These are phyloP conservation scores for Podospora didyma DNA, from an alignment of 495 filamentous ascomycete genomes.

Conservation along the genomic window DNA sequence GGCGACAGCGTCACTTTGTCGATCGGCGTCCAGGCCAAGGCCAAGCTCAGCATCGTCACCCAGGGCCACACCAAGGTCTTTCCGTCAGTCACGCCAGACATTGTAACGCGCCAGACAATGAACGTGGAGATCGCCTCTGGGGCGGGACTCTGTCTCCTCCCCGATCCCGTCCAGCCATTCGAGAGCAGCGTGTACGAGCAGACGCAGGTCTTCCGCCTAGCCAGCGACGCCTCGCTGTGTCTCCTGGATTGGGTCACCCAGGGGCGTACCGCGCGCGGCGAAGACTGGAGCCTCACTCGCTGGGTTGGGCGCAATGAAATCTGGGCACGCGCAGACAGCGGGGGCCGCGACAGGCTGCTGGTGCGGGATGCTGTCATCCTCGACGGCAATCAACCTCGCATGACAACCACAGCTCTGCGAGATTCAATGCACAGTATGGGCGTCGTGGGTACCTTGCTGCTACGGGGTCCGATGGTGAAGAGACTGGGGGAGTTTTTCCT, in stretches of 20 bases:
- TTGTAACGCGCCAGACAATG: slow-evolving; percentile 66
- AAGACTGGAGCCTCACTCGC: slow-evolving; percentile 74
- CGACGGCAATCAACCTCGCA: slow-evolving; percentile 45
- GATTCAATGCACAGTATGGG: slow-evolving; percentile 61
- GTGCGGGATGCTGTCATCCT: slow-evolving; percentile 80
- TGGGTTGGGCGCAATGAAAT: slow-evolving; percentile 87
- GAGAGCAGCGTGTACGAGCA: slow-evolving; percentile 76
- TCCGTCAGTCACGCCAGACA: slow-evolving; percentile 56
- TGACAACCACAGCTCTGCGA: slow-evolving; percentile 36
- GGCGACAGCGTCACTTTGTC: slow-evolving; percentile 75
- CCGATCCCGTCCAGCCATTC: slow-evolving; percentile 91
- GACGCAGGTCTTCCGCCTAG: slow-evolving; percentile 68
- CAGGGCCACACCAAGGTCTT: slow-evolving; percentile 97
- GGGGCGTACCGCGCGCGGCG: slow-evolving; percentile 80
- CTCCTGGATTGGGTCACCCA: slow-evolving; percentile 90
- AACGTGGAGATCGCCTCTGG: slow-evolving; percentile 55
- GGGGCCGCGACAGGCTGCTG: slow-evolving; percentile 55
- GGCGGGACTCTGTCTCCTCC: slow-evolving; percentile 81
- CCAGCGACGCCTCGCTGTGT: slow-evolving; percentile 59
- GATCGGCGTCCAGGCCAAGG: slow-evolving; percentile 57
- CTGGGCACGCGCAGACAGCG: slow-evolving; percentile 45
- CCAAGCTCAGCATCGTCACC: slow-evolving; percentile 78
- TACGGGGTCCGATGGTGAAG: slow-evolving; percentile 69
- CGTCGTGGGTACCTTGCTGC: slow-evolving; percentile 77
- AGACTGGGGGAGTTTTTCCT: slow-evolving; percentile 65